Evolutionary conservation across 805 yeast species (phyloP).

Genomic region (Tetrapisispora fleetii): DNA sequence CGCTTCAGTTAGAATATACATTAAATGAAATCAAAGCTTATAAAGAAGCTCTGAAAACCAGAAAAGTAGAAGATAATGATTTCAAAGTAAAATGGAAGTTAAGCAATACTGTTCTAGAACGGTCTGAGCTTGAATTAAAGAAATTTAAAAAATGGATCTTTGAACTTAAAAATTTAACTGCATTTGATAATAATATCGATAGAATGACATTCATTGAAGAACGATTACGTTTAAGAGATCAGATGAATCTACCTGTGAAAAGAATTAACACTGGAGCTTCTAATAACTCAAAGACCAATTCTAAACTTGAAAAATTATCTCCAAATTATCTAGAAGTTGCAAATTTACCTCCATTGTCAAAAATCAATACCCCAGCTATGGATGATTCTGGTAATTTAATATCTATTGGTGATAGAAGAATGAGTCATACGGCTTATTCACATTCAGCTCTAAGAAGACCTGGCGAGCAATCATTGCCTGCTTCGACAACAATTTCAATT

Average conservation of each 20-base stretch:
- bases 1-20: background rate
- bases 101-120: slow-evolving; percentile 12
- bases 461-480: background rate
- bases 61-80: background rate
- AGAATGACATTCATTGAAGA: slow-evolving; percentile 41
- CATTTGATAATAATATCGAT: slow-evolving; percentile 37
- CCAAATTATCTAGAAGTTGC: background rate
- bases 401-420: slow-evolving; percentile 1
- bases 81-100: slow-evolving; percentile 16
- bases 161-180: slow-evolving; percentile 43
- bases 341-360: slow-evolving; percentile 7
- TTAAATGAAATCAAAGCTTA: background rate
- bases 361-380: slow-evolving; percentile 28
- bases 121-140: slow-evolving; percentile 34
- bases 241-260: background rate
- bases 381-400: slow-evolving; percentile 31
- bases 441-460: slow-evolving; percentile 1
- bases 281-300: background rate
- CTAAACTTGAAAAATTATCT: background rate
- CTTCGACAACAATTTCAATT: background rate
- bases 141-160: slow-evolving; percentile 45
- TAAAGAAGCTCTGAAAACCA: background rate
- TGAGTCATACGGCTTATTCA: slow-evolving; percentile 1
- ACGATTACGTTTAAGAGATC: background rate
- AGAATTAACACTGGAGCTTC: background rate